These are phyloP conservation scores for Irpex sp. DNA, from an alignment of 1,284 basidiomycete species.

Conservation along the genomic window DNA sequence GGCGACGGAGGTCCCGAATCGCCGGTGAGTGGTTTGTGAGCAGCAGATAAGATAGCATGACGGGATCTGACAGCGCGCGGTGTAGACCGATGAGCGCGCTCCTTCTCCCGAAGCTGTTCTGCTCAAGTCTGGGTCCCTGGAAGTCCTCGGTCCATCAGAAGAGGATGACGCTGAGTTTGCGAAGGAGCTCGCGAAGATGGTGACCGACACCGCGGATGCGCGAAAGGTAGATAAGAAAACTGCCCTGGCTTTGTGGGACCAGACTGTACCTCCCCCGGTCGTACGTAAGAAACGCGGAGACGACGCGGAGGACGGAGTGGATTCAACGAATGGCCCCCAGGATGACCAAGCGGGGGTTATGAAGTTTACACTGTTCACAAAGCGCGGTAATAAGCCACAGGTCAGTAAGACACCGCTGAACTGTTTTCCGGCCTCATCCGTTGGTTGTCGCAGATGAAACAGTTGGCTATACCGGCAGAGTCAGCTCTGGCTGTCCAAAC, in stretches of 20 bases:
- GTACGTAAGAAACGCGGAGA: conserved; percentile 57
- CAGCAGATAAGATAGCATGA: neutral
- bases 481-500: conserved; percentile 89
- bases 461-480: conserved; percentile 83
- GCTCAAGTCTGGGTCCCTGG: conserved; percentile 54
- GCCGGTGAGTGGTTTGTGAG: conserved; percentile 37
- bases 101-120: conserved; percentile 77
- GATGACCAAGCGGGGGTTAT: conserved; percentile 53
- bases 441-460: conserved; percentile 60
- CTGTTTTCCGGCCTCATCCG: neutral
- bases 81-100: conserved; percentile 59
- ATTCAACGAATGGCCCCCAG: conserved; percentile 10
- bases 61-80: neutral
- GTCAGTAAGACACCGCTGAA: conserved; percentile 35
- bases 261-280: conserved; percentile 69
- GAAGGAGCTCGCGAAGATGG: conserved; percentile 93
- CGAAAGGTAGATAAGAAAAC: conserved; percentile 83
- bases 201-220: conserved; percentile 82
- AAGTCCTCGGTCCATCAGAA: conserved; percentile 71
- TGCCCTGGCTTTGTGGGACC: conserved; percentile 81
- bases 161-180: conserved; percentile 93
- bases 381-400: conserved; percentile 92
- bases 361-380: conserved; percentile 93
- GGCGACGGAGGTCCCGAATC: conserved; percentile 49
- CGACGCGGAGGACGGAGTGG: conserved; percentile 45